Evolutionary conservation across 2,329 filamentous ascomycete genomes (phyloP).

Genomic region (Trichocomaceae sp.): DNA sequence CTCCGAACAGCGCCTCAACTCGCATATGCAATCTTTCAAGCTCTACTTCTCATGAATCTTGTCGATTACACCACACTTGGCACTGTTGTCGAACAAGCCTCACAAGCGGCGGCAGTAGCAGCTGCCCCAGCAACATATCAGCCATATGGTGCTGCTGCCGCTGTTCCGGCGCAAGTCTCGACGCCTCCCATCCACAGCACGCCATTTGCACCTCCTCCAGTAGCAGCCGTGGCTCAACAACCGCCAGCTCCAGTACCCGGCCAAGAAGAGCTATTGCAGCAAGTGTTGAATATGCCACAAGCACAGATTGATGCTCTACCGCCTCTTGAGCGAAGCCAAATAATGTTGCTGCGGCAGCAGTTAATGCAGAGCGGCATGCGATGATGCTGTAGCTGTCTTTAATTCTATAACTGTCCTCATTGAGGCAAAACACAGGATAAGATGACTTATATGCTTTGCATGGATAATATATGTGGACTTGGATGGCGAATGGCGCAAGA

Average conservation of each 20-base stretch:
- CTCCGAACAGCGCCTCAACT: conserved; percentile 86
- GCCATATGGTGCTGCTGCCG: conserved; percentile 23
- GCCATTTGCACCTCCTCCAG: conserved; percentile 40
- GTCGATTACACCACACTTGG: conserved; percentile 78
- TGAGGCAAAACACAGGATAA: neutral
- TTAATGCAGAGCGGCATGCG: conserved; percentile 44
- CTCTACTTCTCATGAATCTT: conserved; percentile 83
- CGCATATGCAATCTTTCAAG: conserved; percentile 90
- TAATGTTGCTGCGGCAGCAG: conserved; percentile 67
- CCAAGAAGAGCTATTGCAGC: conserved; percentile 68
- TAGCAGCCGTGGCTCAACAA: conserved; percentile 28
- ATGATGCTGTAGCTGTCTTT: conserved; percentile 12
- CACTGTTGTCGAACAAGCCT: conserved; percentile 65
- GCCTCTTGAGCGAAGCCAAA: conserved; percentile 68
- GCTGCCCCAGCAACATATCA: conserved; percentile 33
- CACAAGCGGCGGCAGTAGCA: conserved; percentile 26
- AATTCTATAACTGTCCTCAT: conserved; percentile 3
- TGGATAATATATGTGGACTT: neutral
- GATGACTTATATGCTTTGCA: neutral
- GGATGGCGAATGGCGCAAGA: conserved; percentile 4
- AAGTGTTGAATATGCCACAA: conserved; percentile 73
- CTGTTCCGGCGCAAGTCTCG: conserved; percentile 41
- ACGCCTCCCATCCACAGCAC: conserved; percentile 46
- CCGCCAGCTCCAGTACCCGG: conserved; percentile 40
- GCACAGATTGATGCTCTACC: conserved; percentile 72